Base-by-base conservation (phyloP, 2,329 filamentous ascomycete genomes). In the Aspergillus sp. region DNA sequence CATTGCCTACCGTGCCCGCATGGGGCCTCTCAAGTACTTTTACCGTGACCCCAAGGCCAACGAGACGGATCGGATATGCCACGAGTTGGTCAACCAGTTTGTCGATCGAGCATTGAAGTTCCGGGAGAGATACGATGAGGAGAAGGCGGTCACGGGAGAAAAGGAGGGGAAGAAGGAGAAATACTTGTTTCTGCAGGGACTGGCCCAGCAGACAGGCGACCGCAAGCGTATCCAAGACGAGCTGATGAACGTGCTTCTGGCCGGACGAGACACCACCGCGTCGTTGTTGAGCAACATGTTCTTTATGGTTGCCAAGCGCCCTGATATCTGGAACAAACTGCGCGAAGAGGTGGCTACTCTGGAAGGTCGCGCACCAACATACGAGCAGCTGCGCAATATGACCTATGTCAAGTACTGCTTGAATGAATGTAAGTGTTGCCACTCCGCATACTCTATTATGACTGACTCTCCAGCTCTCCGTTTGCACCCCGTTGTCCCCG, bases 201-300 rank as follows among this genome's bases (percentile, higher is more conserved):
- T 76, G 7, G 67, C 68, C 10, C 57, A 65, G 34, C 61, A 68
- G 27, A 75, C 70, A 2, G 56, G 63, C 6, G 71, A 76, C 42
- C 66, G 61, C 4, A 60, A 62, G 13, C 58, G 62, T 2, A 67
- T 77, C 26, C 64, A 70, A 9, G 65, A 65, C 43, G 68, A 77
- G 47, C 54, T 74, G 4, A 60, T 77, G 31, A 75, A 73, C 49
- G 67, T 77, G 29, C 60, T 78, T 1, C 56, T 75, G 0, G 75
- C 75, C 4, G 74, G 73, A n/a, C 66, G 73, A 8, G 76, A 78
- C 50, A 77, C 75, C 0, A 78, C 75, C 2, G 74, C 68, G 10
- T 60, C 59, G 5, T 47, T 68, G 4, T 47, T 72, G 4, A 59
- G 68, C 10, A 69, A 64, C 12, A 58, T 71, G 5, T 73, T 78